These are phyloP conservation scores for Penicillium sp. DNA, from an alignment of 2,329 filamentous ascomycete species.

Conservation along the genomic window DNA sequence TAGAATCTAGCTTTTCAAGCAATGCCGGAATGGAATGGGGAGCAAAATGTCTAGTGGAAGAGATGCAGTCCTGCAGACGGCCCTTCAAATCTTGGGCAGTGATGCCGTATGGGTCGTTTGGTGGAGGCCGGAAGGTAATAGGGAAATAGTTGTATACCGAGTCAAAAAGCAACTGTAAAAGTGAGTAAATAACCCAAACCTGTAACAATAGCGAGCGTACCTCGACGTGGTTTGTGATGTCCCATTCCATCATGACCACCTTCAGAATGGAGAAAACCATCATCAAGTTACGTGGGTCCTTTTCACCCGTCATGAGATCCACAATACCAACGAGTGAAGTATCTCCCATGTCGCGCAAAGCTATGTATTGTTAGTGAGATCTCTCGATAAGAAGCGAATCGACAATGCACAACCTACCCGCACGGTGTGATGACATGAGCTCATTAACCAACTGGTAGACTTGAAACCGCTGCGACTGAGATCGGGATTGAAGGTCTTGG, in stretches of 20 bases:
- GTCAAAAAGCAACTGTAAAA: conserved; percentile 59
- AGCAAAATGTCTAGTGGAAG: conserved; percentile 64
- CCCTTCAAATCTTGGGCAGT: conserved; percentile 69
- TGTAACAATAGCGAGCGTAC: conserved; percentile 34
- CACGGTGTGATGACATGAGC: conserved; percentile 63
- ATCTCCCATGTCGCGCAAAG: conserved; percentile 59
- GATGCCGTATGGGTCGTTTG: conserved; percentile 69
- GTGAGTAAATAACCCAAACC: conserved; percentile 18
- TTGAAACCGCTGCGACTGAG: conserved; percentile 66
- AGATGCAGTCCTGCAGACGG: conserved; percentile 64
- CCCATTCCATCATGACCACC: conserved; percentile 70
- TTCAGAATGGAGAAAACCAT: conserved; percentile 68
- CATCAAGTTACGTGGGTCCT: conserved; percentile 71
- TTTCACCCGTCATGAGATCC: conserved; percentile 67
- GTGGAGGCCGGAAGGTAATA: conserved; percentile 69
- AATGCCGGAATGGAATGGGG: conserved; percentile 67
- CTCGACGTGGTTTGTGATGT: conserved; percentile 62
- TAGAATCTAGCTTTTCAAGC: conserved; percentile 70
- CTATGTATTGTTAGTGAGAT: conserved; percentile 32
- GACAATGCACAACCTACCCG: conserved; percentile 41
- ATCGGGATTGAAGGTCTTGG: conserved; percentile 61
- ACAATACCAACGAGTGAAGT: conserved; percentile 64
- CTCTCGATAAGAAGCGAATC: neutral
- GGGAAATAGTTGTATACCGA: conserved; percentile 73
- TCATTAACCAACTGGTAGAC: conserved; percentile 63